Evolutionary conservation across 2,329 filamentous ascomycete species (phyloP).

Genomic region (Mycogone perniciosa): DNA sequence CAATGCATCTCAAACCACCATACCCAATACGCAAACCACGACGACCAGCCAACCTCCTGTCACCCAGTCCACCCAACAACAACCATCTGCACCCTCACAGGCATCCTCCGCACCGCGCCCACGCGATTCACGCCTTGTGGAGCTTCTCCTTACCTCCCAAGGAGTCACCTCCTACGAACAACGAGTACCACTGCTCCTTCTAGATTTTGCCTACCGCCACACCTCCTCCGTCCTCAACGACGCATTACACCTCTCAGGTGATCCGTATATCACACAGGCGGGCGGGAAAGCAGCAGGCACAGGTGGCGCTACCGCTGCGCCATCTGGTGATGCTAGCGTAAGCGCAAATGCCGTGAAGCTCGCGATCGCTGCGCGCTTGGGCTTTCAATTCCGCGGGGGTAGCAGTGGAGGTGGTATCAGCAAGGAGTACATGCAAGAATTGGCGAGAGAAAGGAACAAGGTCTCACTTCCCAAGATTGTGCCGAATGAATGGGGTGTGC

Average conservation of each 20-base stretch:
- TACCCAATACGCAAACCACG: slow-evolving; percentile 31
- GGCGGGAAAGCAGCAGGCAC: slow-evolving; percentile 45
- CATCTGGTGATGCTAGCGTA: slow-evolving; percentile 50
- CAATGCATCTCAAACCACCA: slow-evolving; percentile 30
- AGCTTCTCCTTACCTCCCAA: slow-evolving; percentile 71
- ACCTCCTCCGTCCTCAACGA: slow-evolving; percentile 65
- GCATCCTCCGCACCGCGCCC: slow-evolving; percentile 49
- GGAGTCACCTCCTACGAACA: slow-evolving; percentile 75
- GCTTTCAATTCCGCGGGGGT: slow-evolving; percentile 60
- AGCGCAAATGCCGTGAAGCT: slow-evolving; percentile 62
- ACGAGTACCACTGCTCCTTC: slow-evolving; percentile 73
- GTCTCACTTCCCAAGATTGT: slow-evolving; percentile 57
- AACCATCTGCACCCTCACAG: slow-evolving; percentile 18
- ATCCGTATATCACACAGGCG: slow-evolving; percentile 58
- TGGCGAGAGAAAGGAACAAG: slow-evolving; percentile 66
- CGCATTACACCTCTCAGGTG: slow-evolving; percentile 60
- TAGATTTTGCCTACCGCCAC: slow-evolving; percentile 84
- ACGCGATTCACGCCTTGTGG: slow-evolving; percentile 72
- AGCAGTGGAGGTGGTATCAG: slow-evolving; percentile 47
- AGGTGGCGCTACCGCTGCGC: slow-evolving; percentile 44
- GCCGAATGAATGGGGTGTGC: slow-evolving; percentile 60
- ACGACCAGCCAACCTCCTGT: slow-evolving; percentile 22
- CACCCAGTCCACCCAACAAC: slow-evolving; percentile 16
- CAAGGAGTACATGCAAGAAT: slow-evolving; percentile 71
- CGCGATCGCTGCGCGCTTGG: slow-evolving; percentile 62